Base-by-base conservation (phyloP, 1,139 yeast species). In the Pichia norvegensis region DNA sequence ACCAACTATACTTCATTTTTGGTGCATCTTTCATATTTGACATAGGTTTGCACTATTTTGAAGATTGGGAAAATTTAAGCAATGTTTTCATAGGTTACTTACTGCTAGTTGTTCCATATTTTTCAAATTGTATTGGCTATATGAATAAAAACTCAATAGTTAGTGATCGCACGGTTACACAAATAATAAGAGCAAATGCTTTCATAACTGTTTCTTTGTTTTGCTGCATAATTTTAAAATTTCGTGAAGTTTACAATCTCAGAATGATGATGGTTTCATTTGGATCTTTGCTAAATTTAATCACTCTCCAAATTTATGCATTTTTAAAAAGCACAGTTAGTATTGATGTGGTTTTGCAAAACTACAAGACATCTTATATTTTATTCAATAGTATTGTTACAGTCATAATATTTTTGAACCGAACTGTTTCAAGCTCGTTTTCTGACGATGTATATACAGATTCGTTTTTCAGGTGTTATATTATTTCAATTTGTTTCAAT, bases 221-320 rank as follows among this genome's bases (percentile, higher is more conserved):
- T 6, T 14, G 55, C 4, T 29, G 29, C 1, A 36, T 55, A 36
- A 29, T 52, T 4, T 43, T 43, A 8, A 46, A 43, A 23, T 46
- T 46, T 9, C 46, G 50, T 29, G 53, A 52, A 3, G 42, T 44
- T 16, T 50, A 55, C 46, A 60, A 57, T 41, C 49, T 57, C 35
- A 57, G 52, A 38, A 53, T 64, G 63, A 33, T 61, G 22, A 45
- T 60, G 25, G 51, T 62, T 10, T 49, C 61, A 20, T 37, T 58
- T 29, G 63, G 66, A 0, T 61, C 64, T 0, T 36, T 61, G 35
- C 5, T 54, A 19, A 54, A 61, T 5, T 43, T 61, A 17, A 41
- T 57, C 4, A 45, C 35, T 2, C 42, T 49, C 1, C 54, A 50
- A 36, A 21, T 41, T 7, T 42, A 38, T 20, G 36, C 17, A 14